Evolutionary conservation across 768 basidiomycete genomes (phyloP), one percentile per base, ranked within the genome.

Genomic region (Pleurotus pulmonarius): DNA sequence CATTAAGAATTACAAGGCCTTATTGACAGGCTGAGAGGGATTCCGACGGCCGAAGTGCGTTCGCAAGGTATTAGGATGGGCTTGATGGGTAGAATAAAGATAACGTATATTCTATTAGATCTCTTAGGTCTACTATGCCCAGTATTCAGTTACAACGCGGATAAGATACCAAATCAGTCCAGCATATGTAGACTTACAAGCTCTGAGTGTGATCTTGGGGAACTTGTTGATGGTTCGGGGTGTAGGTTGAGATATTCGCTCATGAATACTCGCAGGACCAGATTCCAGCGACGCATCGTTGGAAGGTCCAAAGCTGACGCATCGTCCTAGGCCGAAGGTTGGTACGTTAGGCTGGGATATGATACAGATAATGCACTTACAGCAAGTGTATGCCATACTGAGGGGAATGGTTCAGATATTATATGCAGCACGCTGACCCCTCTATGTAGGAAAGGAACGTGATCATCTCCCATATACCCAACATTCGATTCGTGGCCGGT

Each of bases 391-490:
- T 98, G 94, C 95, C 94, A 98, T 13, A 96, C 93, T 1, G 41
- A 57, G 3, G 97, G 97, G 69, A 98, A 99, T 2, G 91, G 94
- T 46, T 83, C 82, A 2, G 95, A 72, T 55, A 98, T 98, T 46
- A 98, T 68, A 69, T 99, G 97, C 61, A 99, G 72, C 51, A 98
- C 73, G 59, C 84, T 90, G 13, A 98, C 94, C 2, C 97, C 97
- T 59, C 76, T 73, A 38, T 75, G 70, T 49, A 96, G 64, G 75
- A 99, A 98, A 20, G 97, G 97, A 41, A 93, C 69, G 63, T 99
- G 97, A 70, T 99, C 97, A 69, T 99, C 97, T 40, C 83, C 92
- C 59, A 96, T 86, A 62, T 85, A 81, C 2, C 83, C 85, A 16
- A 70, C 66, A 58, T 77, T 79, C 37, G 66, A 59, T 20, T 74